phyloP scores from a whole-genome alignment of 805 yeast genomes.

The Kluyveromyces nonfermentans region DNA sequence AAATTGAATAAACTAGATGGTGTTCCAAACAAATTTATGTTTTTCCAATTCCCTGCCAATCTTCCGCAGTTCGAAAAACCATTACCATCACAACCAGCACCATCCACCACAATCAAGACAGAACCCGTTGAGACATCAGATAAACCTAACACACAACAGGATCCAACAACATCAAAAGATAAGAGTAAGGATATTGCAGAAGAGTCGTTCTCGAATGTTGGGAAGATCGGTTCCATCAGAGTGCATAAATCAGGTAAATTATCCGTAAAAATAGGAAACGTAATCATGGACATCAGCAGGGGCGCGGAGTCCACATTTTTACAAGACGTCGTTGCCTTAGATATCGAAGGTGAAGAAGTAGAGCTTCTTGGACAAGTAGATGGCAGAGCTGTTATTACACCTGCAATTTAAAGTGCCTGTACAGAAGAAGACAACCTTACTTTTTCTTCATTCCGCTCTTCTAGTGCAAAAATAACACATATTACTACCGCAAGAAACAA shows the following conservation, averaged over 20 bases:
- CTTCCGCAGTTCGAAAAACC: constrained; percentile 28
- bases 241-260: constrained; percentile 79
- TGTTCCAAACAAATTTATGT: constrained; percentile 27
- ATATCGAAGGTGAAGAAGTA: constrained; percentile 35
- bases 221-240: constrained; percentile 64
- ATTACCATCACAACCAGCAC: background rate
- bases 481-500: background rate
- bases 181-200: constrained; percentile 6
- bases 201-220: constrained; percentile 27
- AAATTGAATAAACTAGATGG: constrained; percentile 25
- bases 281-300: constrained; percentile 54
- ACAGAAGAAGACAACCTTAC: background rate
- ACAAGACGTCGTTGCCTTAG: constrained; percentile 62
- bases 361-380: constrained; percentile 45
- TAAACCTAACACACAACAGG: constrained; percentile 8
- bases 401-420: constrained; percentile 28
- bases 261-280: constrained; percentile 63
- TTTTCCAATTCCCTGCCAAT: constrained; percentile 33
- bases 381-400: constrained; percentile 51
- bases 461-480: too few species aligned
- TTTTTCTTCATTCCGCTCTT: too few species aligned
- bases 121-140: constrained; percentile 10
- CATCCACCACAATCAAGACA: constrained; percentile 9
- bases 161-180: constrained; percentile 8
- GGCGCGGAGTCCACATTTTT: constrained; percentile 63